Conservation (phyloP, 495 filamentous ascomycete species). For the Monascus purpureus region DNA sequence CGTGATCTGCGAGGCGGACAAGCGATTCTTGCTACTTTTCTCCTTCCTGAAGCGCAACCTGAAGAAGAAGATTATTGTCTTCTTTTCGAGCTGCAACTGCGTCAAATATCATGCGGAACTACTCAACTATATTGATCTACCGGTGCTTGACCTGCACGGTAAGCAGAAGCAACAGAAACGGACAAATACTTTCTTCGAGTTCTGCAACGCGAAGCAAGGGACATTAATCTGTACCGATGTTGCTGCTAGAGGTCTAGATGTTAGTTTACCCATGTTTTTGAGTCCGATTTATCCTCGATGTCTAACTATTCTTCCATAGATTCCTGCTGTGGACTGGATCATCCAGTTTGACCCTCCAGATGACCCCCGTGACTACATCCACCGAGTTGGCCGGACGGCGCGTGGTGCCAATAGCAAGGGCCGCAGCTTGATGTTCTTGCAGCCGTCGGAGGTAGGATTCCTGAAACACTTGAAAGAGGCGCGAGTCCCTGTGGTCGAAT, state of each 20-base stretch:
- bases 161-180: constrained; percentile 97
- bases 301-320: constrained; percentile 28
- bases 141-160: constrained; percentile 62
- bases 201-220: constrained; percentile 84
- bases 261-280: constrained; percentile 18
- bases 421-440: constrained; percentile 75
- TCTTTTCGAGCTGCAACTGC: constrained; percentile 85
- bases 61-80: constrained; percentile 95
- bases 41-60: constrained; percentile 85
- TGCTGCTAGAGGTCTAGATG: constrained; percentile 83
- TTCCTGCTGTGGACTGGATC: constrained; percentile 89
- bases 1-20: constrained; percentile 81
- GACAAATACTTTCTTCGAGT: constrained; percentile 96
- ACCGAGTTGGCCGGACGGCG: constrained; percentile 91
- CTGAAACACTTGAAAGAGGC: constrained; percentile 84
- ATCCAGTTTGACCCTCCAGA: constrained; percentile 91
- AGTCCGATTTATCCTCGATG: not conserved
- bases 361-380: constrained; percentile 87
- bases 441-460: constrained; percentile 87
- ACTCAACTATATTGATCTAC: constrained; percentile 90
- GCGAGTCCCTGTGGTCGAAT: constrained; percentile 86
- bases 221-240: constrained; percentile 95
- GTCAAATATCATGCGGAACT: constrained; percentile 93
- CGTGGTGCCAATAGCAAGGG: constrained; percentile 75
- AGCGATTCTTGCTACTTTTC: constrained; percentile 88